These are phyloP conservation scores for Leptoxyphium fumago DNA, from an alignment of 2,329 filamentous ascomycete species.

Conservation along the genomic window DNA sequence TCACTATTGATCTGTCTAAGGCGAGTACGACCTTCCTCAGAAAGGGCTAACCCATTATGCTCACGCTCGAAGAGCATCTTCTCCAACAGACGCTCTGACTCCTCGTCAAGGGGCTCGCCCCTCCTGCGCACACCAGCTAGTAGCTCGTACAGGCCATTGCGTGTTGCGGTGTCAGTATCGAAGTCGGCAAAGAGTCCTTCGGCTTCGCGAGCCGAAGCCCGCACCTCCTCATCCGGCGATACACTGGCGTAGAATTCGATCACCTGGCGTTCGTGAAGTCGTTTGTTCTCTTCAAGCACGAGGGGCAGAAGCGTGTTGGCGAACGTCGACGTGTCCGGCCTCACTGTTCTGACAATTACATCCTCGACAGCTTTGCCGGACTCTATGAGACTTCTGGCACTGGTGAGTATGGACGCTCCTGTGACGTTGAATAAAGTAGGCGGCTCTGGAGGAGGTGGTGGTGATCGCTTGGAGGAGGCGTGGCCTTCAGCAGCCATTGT, in stretches of 20 bases:
- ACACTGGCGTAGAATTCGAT: slow-evolving; percentile 3
- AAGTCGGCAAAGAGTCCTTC: background rate
- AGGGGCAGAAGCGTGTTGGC: slow-evolving; percentile 2
- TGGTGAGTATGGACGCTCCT: background rate
- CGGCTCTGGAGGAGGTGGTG: background rate
- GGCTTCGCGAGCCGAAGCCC: slow-evolving; percentile 1
- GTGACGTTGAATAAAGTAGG: background rate
- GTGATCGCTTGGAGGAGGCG: background rate
- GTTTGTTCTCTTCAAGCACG: background rate
- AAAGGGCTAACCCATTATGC: background rate
- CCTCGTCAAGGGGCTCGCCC: background rate
- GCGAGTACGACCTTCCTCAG: background rate
- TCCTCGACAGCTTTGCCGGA: background rate
- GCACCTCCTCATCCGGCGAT: background rate
- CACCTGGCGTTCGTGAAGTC: slow-evolving; percentile 1
- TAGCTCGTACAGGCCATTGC: background rate
- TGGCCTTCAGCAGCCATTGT: background rate
- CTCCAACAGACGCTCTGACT: background rate
- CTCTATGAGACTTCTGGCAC: background rate
- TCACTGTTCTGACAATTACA: background rate
- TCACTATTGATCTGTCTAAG: background rate
- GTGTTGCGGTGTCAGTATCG: background rate
- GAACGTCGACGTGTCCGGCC: background rate
- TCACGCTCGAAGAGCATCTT: background rate
- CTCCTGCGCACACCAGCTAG: background rate